Evolutionary conservation across 257 asterid genomes (phyloP).

Genomic region (Solanum ahanhuiri): DNA sequence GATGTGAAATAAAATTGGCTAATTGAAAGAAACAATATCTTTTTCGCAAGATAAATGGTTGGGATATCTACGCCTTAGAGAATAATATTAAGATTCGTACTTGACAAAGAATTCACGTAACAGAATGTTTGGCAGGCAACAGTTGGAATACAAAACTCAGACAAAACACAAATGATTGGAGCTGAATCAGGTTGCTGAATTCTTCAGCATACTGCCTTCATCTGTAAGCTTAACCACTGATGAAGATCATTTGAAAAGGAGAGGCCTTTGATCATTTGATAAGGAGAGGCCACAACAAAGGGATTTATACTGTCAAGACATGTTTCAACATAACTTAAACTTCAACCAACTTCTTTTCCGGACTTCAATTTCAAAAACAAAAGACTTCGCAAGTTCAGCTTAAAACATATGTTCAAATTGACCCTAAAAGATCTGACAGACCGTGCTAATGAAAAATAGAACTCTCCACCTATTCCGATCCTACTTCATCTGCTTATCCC

Average conservation of each 20-base stretch:
- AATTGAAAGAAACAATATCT: not conserved
- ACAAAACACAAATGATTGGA: not conserved
- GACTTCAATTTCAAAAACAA: not conserved
- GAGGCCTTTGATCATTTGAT: not conserved
- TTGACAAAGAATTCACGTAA: not conserved
- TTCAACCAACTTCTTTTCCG: not conserved
- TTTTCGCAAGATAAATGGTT: not conserved
- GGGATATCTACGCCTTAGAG: not conserved
- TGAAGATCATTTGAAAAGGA: not conserved
- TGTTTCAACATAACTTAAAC: not conserved
- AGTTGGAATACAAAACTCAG: not conserved
- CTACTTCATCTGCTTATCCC: not conserved
- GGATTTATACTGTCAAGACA: not conserved
- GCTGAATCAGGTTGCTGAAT: not conserved
- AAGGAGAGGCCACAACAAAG: not conserved
- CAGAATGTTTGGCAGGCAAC: not conserved
- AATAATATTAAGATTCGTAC: not conserved
- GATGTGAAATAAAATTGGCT: not conserved
- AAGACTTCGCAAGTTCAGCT: not conserved
- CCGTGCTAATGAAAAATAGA: not conserved
- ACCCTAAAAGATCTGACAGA: not conserved
- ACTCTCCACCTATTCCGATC: not conserved
- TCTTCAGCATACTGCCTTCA: not conserved
- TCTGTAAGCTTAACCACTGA: not conserved
- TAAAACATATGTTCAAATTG: not conserved